These are phyloP conservation scores for Aspergillus candidus DNA, from an alignment of 2,329 filamentous ascomycete species.

Conservation along the genomic window DNA sequence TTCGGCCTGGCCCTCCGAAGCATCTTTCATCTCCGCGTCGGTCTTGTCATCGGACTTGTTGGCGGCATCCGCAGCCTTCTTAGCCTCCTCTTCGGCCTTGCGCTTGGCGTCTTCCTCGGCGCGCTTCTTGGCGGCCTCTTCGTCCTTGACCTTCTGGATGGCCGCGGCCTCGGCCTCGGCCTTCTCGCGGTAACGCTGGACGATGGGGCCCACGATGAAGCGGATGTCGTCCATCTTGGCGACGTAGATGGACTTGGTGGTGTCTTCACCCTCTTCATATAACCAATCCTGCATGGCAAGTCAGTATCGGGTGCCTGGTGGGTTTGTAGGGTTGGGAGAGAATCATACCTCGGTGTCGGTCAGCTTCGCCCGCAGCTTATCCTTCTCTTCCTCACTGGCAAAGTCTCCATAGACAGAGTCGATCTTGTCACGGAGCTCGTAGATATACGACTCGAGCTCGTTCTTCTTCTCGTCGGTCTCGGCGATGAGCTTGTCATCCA, in stretches of 20 bases:
- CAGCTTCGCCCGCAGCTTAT: conserved; percentile 75
- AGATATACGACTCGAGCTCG: conserved; percentile 95
- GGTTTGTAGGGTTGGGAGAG: not conserved
- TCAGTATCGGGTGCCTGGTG: conserved; percentile 18
- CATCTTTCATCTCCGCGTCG: conserved; percentile 57
- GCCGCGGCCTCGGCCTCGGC: conserved; percentile 78
- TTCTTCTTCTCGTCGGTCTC: conserved; percentile 99
- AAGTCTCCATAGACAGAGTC: conserved; percentile 87
- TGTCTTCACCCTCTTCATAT: conserved; percentile 93
- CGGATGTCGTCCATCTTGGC: conserved; percentile 96
- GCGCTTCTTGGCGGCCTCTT: conserved; percentile 55
- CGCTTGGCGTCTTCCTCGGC: conserved; percentile 67
- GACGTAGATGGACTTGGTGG: conserved; percentile 86
- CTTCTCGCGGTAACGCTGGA: conserved; percentile 94
- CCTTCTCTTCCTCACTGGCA: conserved; percentile 86
- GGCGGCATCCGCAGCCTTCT: conserved; percentile 45
- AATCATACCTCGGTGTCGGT: conserved; percentile 73
- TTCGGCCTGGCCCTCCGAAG: conserved; percentile 36
- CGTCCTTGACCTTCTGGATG: conserved; percentile 60
- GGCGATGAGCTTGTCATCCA: conserved; percentile 96
- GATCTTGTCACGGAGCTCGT: conserved; percentile 92
- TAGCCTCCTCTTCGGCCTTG: conserved; percentile 64
- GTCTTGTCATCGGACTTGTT: conserved; percentile 37
- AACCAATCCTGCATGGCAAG: conserved; percentile 74
- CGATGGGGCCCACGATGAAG: conserved; percentile 80